Evolutionary conservation across 305 asterid species (phyloP).

Genomic region (Fraxinus greggii): DNA sequence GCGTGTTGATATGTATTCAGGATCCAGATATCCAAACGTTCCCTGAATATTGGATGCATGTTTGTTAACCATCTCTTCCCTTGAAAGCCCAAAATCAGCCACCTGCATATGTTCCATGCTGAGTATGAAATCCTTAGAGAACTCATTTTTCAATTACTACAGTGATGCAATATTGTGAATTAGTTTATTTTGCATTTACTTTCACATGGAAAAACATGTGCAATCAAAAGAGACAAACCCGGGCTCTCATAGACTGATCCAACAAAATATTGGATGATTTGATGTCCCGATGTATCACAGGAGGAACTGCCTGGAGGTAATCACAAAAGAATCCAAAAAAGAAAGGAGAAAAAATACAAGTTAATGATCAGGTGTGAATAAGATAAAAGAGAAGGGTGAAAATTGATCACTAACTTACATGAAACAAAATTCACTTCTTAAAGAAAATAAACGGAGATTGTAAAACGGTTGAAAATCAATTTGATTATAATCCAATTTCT

Average conservation of each 20-base stretch:
- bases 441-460: not conserved
- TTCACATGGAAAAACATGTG: not conserved
- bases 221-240: constrained; percentile 47
- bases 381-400: constrained; percentile 10
- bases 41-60: constrained; percentile 67
- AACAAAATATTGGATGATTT: constrained; percentile 86
- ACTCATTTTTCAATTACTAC: not conserved
- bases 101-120: constrained; percentile 43
- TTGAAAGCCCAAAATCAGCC: constrained; percentile 90
- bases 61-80: constrained; percentile 71
- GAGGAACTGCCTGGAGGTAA: constrained; percentile 80
- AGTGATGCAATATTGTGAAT: not conserved
- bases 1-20: constrained; percentile 80
- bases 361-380: not conserved
- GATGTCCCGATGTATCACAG: constrained; percentile 84
- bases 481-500: not conserved
- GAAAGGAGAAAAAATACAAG: constrained; percentile 7
- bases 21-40: constrained; percentile 88
- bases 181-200: not conserved
- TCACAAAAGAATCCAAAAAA: constrained; percentile 5
- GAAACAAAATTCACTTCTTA: not conserved
- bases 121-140: constrained; percentile 7
- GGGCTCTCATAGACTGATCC: constrained; percentile 81
- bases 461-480: not conserved
- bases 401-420: not conserved